These are phyloP conservation scores for Yarrowia alimentaria DNA, from an alignment of 805 yeast genomes.

Conservation along the genomic window DNA sequence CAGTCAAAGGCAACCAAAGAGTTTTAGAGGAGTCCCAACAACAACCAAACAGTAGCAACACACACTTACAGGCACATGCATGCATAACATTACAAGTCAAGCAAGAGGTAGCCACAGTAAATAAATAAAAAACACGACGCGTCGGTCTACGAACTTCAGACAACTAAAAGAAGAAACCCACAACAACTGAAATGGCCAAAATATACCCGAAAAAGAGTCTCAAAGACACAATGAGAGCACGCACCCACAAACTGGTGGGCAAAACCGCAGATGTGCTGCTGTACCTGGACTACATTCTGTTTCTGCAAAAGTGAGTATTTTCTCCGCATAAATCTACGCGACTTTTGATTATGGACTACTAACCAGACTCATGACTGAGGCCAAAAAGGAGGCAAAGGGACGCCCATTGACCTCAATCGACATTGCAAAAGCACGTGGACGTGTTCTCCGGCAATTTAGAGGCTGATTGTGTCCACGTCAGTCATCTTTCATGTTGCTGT, in stretches of 20 bases:
- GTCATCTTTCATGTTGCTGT: too few species aligned
- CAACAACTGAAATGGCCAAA: slow-evolving; percentile 29
- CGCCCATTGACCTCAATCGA: slow-evolving; percentile 8
- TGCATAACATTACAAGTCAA: too few species aligned
- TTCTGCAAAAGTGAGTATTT: slow-evolving; percentile 31
- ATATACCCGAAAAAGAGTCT: slow-evolving; percentile 32
- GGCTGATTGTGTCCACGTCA: too few species aligned
- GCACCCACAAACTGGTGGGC: slow-evolving; percentile 14
- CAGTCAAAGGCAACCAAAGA: too few species aligned
- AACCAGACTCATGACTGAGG: slow-evolving; percentile 2
- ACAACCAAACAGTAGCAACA: too few species aligned
- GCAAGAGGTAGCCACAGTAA: too few species aligned
- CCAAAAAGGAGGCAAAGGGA: slow-evolving; percentile 11
- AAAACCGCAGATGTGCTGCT: slow-evolving; percentile 31
- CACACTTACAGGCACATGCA: too few species aligned
- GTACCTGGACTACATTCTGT: slow-evolving; percentile 33
- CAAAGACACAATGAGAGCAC: slow-evolving; percentile 22
- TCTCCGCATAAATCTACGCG: background rate
- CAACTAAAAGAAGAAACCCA: background rate
- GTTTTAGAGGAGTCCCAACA: too few species aligned
- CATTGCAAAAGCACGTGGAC: slow-evolving; percentile 20
- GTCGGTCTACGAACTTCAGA: too few species aligned
- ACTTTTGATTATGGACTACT: background rate
- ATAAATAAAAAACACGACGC: too few species aligned
- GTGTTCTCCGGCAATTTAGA: slow-evolving; percentile 29